These are phyloP conservation scores for Casuarina glauca DNA, from an alignment of 306 rosid genomes.

Conservation along the genomic window DNA sequence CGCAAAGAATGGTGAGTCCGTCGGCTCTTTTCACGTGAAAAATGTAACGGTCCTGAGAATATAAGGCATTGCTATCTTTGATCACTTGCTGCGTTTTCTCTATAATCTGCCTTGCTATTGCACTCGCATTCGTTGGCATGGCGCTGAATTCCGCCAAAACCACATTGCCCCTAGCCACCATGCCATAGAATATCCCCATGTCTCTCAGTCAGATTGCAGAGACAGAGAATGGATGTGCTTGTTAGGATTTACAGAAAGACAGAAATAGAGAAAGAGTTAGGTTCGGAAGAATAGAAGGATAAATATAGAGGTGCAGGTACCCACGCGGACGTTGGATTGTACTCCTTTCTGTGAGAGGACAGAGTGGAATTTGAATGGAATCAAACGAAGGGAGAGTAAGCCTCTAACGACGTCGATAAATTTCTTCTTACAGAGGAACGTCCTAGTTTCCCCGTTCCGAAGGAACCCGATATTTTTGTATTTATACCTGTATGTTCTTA, in stretches of 20 bases:
- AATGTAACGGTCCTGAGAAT: conserved; percentile 55
- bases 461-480: too few species aligned
- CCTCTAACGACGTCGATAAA: too few species aligned
- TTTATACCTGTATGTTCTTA: too few species aligned
- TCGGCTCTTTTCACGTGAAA: conserved; percentile 57
- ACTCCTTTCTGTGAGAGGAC: not conserved
- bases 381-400: too few species aligned
- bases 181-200: conserved; percentile 53
- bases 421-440: too few species aligned
- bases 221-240: not conserved
- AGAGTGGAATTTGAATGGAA: conserved; percentile 1
- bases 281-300: not conserved
- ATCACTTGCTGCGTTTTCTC: conserved; percentile 32
- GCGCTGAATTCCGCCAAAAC: conserved; percentile 56
- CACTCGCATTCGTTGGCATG: conserved; percentile 44
- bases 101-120: conserved; percentile 47
- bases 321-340: not conserved
- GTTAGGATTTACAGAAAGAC: not conserved
- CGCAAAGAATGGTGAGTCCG: conserved; percentile 61
- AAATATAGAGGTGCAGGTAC: conserved; percentile 5
- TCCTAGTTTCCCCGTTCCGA: too few species aligned
- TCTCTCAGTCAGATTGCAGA: conserved; percentile 10
- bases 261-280: not conserved
- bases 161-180: conserved; percentile 55
- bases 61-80: conserved; percentile 47